Evolutionary conservation across 2,329 filamentous ascomycete species (phyloP).

Genomic region (Ceratocystis harringtonii): DNA sequence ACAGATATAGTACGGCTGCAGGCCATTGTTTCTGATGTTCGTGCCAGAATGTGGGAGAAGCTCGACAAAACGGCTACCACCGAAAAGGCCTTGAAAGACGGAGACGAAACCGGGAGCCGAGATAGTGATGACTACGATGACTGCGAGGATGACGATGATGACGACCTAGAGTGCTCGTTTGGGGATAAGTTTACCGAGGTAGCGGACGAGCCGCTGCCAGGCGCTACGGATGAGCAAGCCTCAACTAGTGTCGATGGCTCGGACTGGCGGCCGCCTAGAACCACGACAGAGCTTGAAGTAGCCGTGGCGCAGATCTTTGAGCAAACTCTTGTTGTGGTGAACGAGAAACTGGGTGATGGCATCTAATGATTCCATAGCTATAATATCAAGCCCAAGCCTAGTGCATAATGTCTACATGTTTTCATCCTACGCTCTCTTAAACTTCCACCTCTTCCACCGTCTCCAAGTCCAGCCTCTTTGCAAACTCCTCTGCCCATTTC

Average conservation of each 20-base stretch:
- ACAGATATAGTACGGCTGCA: slow-evolving; percentile 72
- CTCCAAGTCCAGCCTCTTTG: slow-evolving; percentile 5
- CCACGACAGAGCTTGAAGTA: slow-evolving; percentile 41
- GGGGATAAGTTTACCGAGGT: slow-evolving; percentile 26
- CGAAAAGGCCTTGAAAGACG: background rate
- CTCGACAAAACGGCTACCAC: slow-evolving; percentile 23
- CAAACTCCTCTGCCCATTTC: slow-evolving; percentile 14
- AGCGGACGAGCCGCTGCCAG: slow-evolving; percentile 22
- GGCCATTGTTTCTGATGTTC: slow-evolving; percentile 62
- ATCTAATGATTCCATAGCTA: background rate
- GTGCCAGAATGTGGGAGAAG: slow-evolving; percentile 39
- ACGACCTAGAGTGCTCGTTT: slow-evolving; percentile 19
- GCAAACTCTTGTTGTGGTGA: slow-evolving; percentile 59
- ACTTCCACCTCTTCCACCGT: slow-evolving; percentile 1
- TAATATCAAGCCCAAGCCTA: background rate
- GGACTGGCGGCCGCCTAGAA: slow-evolving; percentile 10
- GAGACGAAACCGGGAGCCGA: background rate
- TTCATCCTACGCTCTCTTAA: slow-evolving; percentile 19
- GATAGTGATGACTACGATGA: background rate
- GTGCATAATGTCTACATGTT: background rate
- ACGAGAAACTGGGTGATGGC: slow-evolving; percentile 44
- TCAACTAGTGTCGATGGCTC: slow-evolving; percentile 11
- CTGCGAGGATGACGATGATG: slow-evolving; percentile 1
- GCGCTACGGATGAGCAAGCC: background rate
- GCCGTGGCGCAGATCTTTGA: slow-evolving; percentile 67